phyloP scores from a whole-genome alignment of 2,329 filamentous ascomycete genomes.

The Ascochyta pisi region DNA sequence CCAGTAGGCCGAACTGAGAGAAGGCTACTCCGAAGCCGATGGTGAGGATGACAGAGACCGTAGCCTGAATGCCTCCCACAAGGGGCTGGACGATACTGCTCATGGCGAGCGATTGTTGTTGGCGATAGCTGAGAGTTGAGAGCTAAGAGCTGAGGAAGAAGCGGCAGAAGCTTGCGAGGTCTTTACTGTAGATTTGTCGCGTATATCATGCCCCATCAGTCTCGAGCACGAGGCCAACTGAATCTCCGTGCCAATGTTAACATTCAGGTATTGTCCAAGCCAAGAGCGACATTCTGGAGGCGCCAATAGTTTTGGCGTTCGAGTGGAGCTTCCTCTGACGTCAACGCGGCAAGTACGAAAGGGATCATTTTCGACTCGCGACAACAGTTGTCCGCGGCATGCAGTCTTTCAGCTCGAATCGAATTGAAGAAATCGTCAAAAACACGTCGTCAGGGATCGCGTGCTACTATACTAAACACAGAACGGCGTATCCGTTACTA shows the following conservation, averaged over 20 bases:
- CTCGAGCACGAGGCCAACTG: neutral
- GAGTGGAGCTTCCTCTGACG: slow-evolving; percentile 13
- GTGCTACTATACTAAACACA: slow-evolving; percentile 7
- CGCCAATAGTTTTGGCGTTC: slow-evolving; percentile 16
- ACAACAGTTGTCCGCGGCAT: neutral
- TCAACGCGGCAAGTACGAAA: slow-evolving; percentile 9
- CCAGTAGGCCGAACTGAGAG: slow-evolving; percentile 59
- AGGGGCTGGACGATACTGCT: slow-evolving; percentile 48
- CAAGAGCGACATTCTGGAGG: slow-evolving; percentile 4
- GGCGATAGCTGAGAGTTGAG: neutral
- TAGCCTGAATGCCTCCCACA: slow-evolving; percentile 62
- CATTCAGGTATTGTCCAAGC: slow-evolving; percentile 13
- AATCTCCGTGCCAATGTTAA: slow-evolving; percentile 12
- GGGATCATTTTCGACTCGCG: neutral
- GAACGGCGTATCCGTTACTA: slow-evolving; percentile 12
- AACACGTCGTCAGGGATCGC: slow-evolving; percentile 1
- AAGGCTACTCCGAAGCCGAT: slow-evolving; percentile 61
- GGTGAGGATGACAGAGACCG: slow-evolving; percentile 61
- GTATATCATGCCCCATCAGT: slow-evolving; percentile 1
- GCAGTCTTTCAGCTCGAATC: neutral
- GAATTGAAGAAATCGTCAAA: neutral
- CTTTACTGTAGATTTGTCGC: neutral
- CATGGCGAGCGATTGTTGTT: slow-evolving; percentile 1
- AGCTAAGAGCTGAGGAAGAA: neutral
- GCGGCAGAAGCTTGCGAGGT: neutral